Evolutionary conservation across 1,284 basidiomycete genomes (phyloP).

Genomic region (Schizophyllum commune): DNA sequence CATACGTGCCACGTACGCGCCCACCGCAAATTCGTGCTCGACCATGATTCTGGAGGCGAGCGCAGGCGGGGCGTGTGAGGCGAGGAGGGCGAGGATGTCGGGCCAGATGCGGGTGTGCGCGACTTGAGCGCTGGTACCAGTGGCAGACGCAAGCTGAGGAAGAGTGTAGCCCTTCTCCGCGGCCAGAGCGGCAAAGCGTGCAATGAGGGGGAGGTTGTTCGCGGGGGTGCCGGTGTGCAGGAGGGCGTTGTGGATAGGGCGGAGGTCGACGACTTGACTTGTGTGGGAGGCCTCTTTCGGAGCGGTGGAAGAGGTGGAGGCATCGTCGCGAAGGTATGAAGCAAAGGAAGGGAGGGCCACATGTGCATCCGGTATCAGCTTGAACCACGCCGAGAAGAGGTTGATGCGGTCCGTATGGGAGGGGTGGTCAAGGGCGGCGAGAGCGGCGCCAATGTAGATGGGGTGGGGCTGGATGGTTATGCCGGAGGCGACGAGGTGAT

Average conservation of each 20-base stretch:
- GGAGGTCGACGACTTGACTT: slow-evolving; percentile 4
- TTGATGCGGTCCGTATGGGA: not conserved
- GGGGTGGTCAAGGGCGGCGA: slow-evolving; percentile 3
- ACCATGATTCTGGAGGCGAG: not conserved
- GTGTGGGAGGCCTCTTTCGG: too few relatives aligned
- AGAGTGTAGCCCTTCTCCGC: slow-evolving; percentile 10
- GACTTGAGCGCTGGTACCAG: too few relatives aligned
- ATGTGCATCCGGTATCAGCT: slow-evolving; percentile 10
- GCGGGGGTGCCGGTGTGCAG: slow-evolving; percentile 11
- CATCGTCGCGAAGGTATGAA: too few relatives aligned
- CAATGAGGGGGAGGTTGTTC: slow-evolving; percentile 5
- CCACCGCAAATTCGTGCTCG: not conserved
- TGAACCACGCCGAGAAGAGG: slow-evolving; percentile 7
- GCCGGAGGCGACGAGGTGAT: slow-evolving; percentile 2
- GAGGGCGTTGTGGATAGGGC: slow-evolving; percentile 7
- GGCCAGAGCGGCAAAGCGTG: slow-evolving; percentile 9
- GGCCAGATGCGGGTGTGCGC: not conserved
- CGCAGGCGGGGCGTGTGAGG: not conserved
- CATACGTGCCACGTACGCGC: not conserved
- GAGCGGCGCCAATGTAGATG: slow-evolving; percentile 7
- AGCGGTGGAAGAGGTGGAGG: too few relatives aligned
- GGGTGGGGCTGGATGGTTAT: slow-evolving; percentile 6
- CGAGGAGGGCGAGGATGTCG: not conserved
- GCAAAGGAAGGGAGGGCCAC: too few relatives aligned
- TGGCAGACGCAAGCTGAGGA: too few relatives aligned